phyloP scores from a whole-genome alignment of 176 grass and related monocot species.

The Avena eriantha region DNA sequence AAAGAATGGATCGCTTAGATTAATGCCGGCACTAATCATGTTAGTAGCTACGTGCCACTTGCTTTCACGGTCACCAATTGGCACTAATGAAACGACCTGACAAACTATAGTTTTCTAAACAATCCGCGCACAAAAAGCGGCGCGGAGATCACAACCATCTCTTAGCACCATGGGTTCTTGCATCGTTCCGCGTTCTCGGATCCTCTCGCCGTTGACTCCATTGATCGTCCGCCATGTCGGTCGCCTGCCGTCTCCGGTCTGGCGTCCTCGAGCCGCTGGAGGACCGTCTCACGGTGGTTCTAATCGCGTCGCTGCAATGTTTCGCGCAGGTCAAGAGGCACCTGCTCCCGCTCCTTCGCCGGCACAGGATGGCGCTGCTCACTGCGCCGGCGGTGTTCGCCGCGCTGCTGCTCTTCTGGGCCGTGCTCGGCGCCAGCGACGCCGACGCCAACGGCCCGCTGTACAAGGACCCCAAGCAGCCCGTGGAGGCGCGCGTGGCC shows the following conservation, averaged over 20 bases:
- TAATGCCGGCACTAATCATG: neutral
- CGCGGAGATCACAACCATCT: neutral
- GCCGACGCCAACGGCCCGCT: constrained; percentile 55
- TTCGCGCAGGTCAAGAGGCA: constrained; percentile 50
- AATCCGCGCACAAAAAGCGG: neutral
- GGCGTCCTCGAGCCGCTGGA: constrained; percentile 45
- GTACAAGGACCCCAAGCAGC: constrained; percentile 70
- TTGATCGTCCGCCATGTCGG: neutral
- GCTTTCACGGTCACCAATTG: neutral
- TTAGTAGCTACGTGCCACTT: neutral
- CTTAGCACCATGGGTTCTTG: constrained; percentile 36
- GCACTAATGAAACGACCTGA: neutral
- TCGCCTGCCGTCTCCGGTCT: constrained; percentile 24
- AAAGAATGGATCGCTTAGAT: neutral
- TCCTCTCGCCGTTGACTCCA: constrained; percentile 22
- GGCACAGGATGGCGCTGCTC: constrained; percentile 72
- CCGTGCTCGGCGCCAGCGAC: constrained; percentile 35
- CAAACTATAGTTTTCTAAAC: neutral
- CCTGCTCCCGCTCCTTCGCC: constrained; percentile 41
- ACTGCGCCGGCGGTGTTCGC: constrained; percentile 46
- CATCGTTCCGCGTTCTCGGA: neutral
- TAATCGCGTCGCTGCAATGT: constrained; percentile 50
- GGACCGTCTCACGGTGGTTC: constrained; percentile 27
- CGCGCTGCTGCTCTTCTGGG: constrained; percentile 61
- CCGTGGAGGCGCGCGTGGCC: constrained; percentile 57